Conservation (phyloP, 2,329 filamentous ascomycete species). For the Alternaria sp. region DNA sequence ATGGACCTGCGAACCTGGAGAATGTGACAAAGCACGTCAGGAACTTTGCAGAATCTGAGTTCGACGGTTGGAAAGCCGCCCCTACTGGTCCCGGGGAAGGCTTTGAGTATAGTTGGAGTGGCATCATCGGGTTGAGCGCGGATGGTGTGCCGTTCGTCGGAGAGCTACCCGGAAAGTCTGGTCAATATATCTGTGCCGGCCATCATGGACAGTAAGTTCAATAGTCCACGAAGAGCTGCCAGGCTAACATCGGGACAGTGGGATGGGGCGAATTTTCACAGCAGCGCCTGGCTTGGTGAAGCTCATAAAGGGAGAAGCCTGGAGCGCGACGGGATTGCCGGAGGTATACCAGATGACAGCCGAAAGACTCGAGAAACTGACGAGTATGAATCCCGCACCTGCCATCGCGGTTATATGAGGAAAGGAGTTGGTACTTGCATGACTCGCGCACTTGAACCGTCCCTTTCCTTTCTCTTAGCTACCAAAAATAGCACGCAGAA, state of each 20-base stretch:
- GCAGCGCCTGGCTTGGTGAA: constrained; percentile 35
- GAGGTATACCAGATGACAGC: constrained; percentile 31
- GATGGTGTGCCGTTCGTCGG: constrained; percentile 38
- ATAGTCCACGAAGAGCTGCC: neutral
- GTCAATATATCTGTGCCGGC: constrained; percentile 36
- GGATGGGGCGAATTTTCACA: constrained; percentile 37
- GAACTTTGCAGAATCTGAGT: constrained; percentile 30
- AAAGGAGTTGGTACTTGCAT: neutral
- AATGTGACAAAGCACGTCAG: constrained; percentile 33
- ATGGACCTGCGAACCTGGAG: constrained; percentile 33
- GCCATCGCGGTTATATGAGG: constrained; percentile 17
- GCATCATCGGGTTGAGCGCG: constrained; percentile 33
- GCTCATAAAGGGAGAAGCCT: constrained; percentile 28
- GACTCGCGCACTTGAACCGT: constrained; percentile 1
- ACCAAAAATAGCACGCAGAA: constrained; percentile 4
- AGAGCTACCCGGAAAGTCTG: constrained; percentile 26
- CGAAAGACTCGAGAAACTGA: constrained; percentile 18
- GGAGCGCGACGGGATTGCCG: constrained; percentile 27
- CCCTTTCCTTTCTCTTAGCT: neutral
- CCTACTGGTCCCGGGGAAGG: constrained; percentile 37
- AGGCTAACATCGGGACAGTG: constrained; percentile 16
- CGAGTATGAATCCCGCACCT: neutral
- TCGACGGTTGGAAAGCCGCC: constrained; percentile 32
- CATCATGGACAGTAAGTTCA: constrained; percentile 38
- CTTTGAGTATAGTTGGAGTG: constrained; percentile 40